Conservation (phyloP, 148 eudicot genomes). For the Cornus controversa region DNA sequence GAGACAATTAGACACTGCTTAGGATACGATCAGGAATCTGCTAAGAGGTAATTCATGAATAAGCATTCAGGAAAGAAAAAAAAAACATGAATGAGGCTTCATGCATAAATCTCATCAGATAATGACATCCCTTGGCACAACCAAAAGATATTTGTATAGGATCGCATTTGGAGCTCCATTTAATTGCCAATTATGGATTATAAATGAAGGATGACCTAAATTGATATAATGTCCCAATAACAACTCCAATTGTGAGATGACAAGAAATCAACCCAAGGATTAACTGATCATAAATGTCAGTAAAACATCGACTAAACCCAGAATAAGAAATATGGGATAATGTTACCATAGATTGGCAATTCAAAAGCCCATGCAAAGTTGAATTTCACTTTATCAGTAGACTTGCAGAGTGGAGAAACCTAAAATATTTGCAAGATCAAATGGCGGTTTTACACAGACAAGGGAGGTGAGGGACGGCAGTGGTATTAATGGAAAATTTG, state of each 20-base stretch:
- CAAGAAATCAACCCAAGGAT: neutral
- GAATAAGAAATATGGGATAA: neutral
- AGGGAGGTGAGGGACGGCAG: neutral
- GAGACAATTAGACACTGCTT: neutral
- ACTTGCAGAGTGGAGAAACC: neutral
- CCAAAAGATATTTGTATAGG: neutral
- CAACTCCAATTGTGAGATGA: neutral
- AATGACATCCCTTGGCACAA: neutral
- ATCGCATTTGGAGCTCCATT: neutral
- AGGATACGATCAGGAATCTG: neutral
- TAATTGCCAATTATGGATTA: neutral
- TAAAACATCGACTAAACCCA: neutral
- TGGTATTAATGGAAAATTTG: neutral
- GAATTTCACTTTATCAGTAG: neutral
- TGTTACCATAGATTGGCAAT: no score
- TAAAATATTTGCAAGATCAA: neutral
- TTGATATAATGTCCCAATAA: neutral
- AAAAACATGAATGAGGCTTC: neutral
- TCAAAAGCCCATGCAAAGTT: neutral
- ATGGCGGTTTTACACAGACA: neutral
- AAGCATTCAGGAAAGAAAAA: no score
- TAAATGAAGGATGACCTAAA: neutral
- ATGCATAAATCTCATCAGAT: neutral
- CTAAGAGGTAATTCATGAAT: conserved; percentile 1
- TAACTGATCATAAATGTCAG: neutral